Base-by-base conservation (phyloP, 768 basidiomycete species). In the Boletus speciosus region DNA sequence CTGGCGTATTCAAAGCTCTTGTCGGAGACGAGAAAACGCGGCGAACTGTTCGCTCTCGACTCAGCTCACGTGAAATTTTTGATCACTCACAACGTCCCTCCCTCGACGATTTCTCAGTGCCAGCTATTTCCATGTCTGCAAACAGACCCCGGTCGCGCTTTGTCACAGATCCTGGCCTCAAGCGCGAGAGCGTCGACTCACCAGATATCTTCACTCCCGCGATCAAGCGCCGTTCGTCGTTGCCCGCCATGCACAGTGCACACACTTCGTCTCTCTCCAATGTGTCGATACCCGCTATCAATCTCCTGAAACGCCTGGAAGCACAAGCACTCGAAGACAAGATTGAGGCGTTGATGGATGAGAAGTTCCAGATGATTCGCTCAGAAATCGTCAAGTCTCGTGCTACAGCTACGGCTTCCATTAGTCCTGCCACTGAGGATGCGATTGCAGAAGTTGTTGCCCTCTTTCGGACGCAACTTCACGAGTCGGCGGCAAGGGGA, bases 1-100 rank as follows among this genome's bases (percentile, higher is more conserved):
- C 91, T 34, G 89, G 89, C 2, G 64, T 93, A 52, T 93, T 93
- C 80, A 92, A 92, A 72, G 87, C 88, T 11, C 76, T 90, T 47
- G 83, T 79, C 27, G 65, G 64, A 19, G 88, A 91, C 42, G 88
- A 88, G 57, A 78, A 85, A 41, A 84, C 85, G 2, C 81, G 88
- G 52, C 76, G 82, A 42, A 76, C 76, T 42, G 87, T 89, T n/a
- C 85, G 88, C 44, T 91, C 90, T 21, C 78, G 89, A 36, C 77
- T 91, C 53, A 76, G 81, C 66, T 91, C 89, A 10, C 80, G 81
- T 41, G 91, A 92, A 56, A 77, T 84, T 47, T 86, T 83, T 62
- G 88, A 88, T 6, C 82, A 85, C 59, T 78, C 79, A 36, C 81
- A 77, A 6, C 74, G 80, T 32, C 87, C 86, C 4, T 92, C 90